Evolutionary conservation across 805 yeast species (phyloP).

Genomic region (Saturnispora hagleri): DNA sequence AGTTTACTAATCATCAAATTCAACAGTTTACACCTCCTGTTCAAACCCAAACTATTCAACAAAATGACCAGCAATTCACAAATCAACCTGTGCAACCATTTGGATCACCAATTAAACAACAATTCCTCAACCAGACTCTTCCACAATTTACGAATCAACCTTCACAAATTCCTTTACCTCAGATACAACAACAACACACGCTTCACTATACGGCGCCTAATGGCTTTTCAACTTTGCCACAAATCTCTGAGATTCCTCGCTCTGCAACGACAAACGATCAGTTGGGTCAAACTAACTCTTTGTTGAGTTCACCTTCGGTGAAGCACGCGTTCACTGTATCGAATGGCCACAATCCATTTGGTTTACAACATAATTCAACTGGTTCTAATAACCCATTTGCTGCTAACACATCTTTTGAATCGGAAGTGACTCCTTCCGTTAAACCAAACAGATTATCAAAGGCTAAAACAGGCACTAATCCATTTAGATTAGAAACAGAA

Average conservation of each 20-base stretch:
- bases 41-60: background rate
- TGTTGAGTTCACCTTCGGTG: background rate
- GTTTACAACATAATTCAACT: background rate
- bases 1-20: background rate
- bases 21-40: background rate
- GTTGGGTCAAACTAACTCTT: background rate
- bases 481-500: constrained; percentile 34
- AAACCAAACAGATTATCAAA: constrained; percentile 8
- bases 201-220: constrained; percentile 5
- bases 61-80: background rate
- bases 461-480: constrained; percentile 45
- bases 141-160: background rate
- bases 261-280: background rate
- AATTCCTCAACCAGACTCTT: constrained; percentile 1
- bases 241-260: constrained; percentile 2
- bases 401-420: background rate
- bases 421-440: constrained; percentile 3
- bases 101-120: background rate
- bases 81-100: background rate
- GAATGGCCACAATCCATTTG: background rate
- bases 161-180: constrained; percentile 1
- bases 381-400: constrained; percentile 7
- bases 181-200: background rate
- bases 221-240: constrained; percentile 5
- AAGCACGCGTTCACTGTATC: background rate